Base-by-base conservation (phyloP, 768 basidiomycete genomes). In the Boletus sp. region DNA sequence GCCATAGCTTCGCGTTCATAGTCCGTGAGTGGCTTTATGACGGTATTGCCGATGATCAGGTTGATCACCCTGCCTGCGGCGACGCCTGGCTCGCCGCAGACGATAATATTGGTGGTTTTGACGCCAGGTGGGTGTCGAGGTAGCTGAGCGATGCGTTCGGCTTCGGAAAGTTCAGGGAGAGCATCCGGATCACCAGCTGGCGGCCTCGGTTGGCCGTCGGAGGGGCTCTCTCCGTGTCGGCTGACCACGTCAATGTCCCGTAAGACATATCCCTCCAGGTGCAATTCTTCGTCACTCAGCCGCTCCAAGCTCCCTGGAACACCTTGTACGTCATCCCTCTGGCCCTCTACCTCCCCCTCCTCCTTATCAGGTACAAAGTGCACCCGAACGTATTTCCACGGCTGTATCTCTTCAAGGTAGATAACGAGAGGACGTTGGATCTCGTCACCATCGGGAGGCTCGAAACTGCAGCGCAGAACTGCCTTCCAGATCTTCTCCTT, bases 21-120 rank as follows among this genome's bases (percentile, higher is more conserved):
- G 17, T 68, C 63, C 0, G 52, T 54, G 37, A 69, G 64, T 5
- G 67, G 70, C 30, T 57, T 58, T 15, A 67, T 62, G 42, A 69
- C 52, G 33, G 42, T 37, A 2, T 53, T 2, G 8, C 53, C 65
- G 0, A 59, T 28, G 32, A 71, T 67, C 7, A 73, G 55, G 50
- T 71, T 71, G 55, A 71, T 48, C n/a, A 70, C 66, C 12, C 64
- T 52, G 10, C 65, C 64, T 10, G 64, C 63, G 15, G 62, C 70
- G n/a, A 61, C 54, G n/a, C 78, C 77, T 2, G 72, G 68, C 50
- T 77, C 73, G 7, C 79, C 77, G 46, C 79, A 78, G 17, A 80
- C 39, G n/a, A 79, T 62, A 44, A 79, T 60, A 52, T 78, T 79
- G 47, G 52, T 69, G 1, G 71, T 65, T 42, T 61, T 60, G 9